Evolutionary conservation across 208 protist species (phyloP).

Genomic region (Leishmania aethiopica): DNA sequence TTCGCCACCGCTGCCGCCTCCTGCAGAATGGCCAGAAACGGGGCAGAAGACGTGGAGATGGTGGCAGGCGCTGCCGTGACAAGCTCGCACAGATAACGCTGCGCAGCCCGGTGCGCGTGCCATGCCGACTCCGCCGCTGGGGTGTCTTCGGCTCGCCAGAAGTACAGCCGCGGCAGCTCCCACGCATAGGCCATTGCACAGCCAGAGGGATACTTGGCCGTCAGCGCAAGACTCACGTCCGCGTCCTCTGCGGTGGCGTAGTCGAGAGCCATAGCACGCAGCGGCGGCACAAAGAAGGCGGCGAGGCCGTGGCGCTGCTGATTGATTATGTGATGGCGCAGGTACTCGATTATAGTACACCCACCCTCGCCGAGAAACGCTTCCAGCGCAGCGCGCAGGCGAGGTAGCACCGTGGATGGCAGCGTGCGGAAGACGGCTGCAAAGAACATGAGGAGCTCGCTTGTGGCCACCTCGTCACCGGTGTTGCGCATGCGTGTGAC

Average conservation of each 20-base stretch:
- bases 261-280: conserved; percentile 78
- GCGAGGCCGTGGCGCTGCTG: conserved; percentile 45
- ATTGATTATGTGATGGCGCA: conserved; percentile 52
- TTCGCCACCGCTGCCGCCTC: conserved; percentile 43
- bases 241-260: conserved; percentile 39
- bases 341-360: conserved; percentile 17
- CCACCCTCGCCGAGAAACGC: conserved; percentile 39
- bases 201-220: conserved; percentile 24
- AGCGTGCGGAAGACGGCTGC: conserved; percentile 38
- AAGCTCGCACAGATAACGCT: conserved; percentile 31
- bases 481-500: conserved; percentile 6
- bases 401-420: conserved; percentile 21
- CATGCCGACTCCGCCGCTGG: conserved; percentile 44
- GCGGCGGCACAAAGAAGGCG: conserved; percentile 65
- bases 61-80: conserved; percentile 8
- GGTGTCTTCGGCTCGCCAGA: conserved; percentile 33
- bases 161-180: conserved; percentile 62
- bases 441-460: conserved; percentile 63
- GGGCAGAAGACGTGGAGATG: not conserved
- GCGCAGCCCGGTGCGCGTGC: conserved; percentile 30
- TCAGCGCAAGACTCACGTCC: conserved; percentile 34
- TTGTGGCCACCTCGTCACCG: conserved; percentile 27
- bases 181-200: conserved; percentile 50
- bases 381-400: conserved; percentile 22
- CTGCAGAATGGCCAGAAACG: conserved; percentile 51